phyloP scores from a whole-genome alignment of 805 yeast species.

The Tetrapisispora arboricola region DNA sequence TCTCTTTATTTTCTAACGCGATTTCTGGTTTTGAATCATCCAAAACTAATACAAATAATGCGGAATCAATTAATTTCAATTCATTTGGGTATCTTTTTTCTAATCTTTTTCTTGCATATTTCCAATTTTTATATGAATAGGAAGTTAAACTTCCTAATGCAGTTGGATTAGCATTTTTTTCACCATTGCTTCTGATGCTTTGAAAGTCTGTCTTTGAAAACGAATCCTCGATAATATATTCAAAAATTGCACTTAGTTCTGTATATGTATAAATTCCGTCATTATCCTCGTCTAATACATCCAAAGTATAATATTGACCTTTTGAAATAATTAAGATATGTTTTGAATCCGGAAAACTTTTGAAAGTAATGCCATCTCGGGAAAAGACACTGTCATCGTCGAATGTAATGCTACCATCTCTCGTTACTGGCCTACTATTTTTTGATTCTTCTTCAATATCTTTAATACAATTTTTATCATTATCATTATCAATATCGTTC shows the following conservation, averaged over 20 bases:
- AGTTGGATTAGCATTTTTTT: constrained; percentile 31
- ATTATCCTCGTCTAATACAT: constrained; percentile 60
- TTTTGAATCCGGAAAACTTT: constrained; percentile 50
- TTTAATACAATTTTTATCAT: neutral
- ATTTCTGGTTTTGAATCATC: constrained; percentile 50
- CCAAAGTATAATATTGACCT: constrained; percentile 82
- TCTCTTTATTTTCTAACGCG: neutral
- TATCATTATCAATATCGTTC: neutral
- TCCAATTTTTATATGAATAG: constrained; percentile 80
- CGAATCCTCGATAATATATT: constrained; percentile 61
- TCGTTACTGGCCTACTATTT: constrained; percentile 6
- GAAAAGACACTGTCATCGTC: constrained; percentile 3
- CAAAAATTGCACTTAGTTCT: constrained; percentile 56
- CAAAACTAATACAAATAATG: constrained; percentile 69
- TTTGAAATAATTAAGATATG: constrained; percentile 69
- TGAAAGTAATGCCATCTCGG: constrained; percentile 58
- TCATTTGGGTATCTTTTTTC: constrained; percentile 31
- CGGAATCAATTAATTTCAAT: constrained; percentile 50
- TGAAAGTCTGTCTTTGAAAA: neutral
- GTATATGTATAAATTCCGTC: constrained; percentile 56
- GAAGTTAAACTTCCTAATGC: constrained; percentile 85
- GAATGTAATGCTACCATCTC: constrained; percentile 3
- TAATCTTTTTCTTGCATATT: constrained; percentile 49
- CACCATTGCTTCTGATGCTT: no score
- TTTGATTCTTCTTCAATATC: constrained; percentile 2